Percentiles rank a stretch among this genome's conserved stretches.
Conservation (phyloP, 2,329 filamentous ascomycete genomes). For the Pseudonectria buxi region DNA sequence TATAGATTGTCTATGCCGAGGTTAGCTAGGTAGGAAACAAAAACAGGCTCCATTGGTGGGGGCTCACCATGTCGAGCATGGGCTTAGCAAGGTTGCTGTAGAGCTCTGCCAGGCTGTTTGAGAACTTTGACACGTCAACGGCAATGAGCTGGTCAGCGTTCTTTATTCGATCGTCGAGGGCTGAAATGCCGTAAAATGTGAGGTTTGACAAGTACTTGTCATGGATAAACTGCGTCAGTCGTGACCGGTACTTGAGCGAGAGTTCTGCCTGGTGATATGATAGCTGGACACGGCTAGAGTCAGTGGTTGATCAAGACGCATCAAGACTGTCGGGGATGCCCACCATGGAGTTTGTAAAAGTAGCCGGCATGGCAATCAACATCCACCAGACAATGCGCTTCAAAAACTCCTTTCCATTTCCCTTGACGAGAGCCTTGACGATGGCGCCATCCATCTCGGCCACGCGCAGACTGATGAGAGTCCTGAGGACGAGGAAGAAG, state of each 20-base stretch:
- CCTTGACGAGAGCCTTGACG: slow-evolving; percentile 86
- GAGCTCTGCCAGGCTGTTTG: slow-evolving; percentile 86
- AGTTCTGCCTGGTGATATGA: slow-evolving; percentile 96
- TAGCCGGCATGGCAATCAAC: slow-evolving; percentile 90
- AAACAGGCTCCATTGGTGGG: background rate
- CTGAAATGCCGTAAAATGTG: slow-evolving; percentile 95
- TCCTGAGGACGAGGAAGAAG: slow-evolving; percentile 84
- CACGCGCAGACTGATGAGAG: slow-evolving; percentile 89
- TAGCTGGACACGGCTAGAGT: slow-evolving; percentile 50
- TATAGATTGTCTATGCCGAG: slow-evolving; percentile 68
- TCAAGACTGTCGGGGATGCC: slow-evolving; percentile 22
- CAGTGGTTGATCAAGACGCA: slow-evolving; percentile 2
- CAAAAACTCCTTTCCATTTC: slow-evolving; percentile 84
- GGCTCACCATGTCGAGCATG: slow-evolving; percentile 73
- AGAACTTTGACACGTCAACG: slow-evolving; percentile 93
- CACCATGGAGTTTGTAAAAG: slow-evolving; percentile 98
- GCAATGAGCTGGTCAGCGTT: slow-evolving; percentile 97
- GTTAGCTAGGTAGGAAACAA: slow-evolving; percentile 1
- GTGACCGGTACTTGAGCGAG: slow-evolving; percentile 84
- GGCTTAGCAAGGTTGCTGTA: slow-evolving; percentile 97
- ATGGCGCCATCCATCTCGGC: slow-evolving; percentile 91
- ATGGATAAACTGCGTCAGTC: slow-evolving; percentile 91
- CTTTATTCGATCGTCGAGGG: slow-evolving; percentile 94
- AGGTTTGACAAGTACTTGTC: slow-evolving; percentile 94
- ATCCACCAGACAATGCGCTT: slow-evolving; percentile 95